Percentiles rank a stretch among this genome's conserved stretches.
Evolutionary conservation across 345 rosid genomes (phyloP).

Genomic region (Rhodamnia rubescens): DNA sequence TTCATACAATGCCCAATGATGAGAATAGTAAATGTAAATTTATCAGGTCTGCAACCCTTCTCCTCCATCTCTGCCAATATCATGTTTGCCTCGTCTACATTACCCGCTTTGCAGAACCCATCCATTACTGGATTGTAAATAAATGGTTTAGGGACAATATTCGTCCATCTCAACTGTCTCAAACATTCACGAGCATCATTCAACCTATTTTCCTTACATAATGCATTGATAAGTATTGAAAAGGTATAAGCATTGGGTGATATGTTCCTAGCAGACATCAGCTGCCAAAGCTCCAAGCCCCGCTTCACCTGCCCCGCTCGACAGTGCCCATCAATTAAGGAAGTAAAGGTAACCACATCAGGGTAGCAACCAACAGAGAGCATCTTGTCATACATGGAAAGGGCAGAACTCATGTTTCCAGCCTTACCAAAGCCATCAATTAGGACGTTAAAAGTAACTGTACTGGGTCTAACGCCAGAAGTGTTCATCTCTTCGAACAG

Average conservation of each 20-base stretch:
- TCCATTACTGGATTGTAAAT: slow-evolving; percentile 88
- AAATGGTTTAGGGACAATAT: slow-evolving; percentile 50
- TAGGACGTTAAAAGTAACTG: slow-evolving; percentile 66
- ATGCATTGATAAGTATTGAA: slow-evolving; percentile 50
- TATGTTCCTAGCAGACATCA: slow-evolving; percentile 42
- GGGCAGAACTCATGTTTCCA: slow-evolving; percentile 44
- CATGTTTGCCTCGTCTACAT: slow-evolving; percentile 66
- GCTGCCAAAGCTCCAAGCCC: slow-evolving; percentile 60
- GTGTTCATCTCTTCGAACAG: slow-evolving; percentile 51
- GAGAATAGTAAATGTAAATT: slow-evolving; percentile 80
- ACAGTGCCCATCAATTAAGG: slow-evolving; percentile 78
- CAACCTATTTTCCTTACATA: slow-evolving; percentile 67
- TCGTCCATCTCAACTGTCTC: slow-evolving; percentile 35
- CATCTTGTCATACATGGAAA: slow-evolving; percentile 40
- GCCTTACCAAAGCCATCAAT: slow-evolving; percentile 74
- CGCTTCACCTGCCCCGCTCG: slow-evolving; percentile 53
- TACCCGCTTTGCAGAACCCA: slow-evolving; percentile 88
- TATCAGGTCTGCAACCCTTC: slow-evolving; percentile 74
- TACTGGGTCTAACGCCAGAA: slow-evolving; percentile 38
- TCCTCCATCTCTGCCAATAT: slow-evolving; percentile 64
- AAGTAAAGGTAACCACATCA: slow-evolving; percentile 71
- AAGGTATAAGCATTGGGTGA: slow-evolving; percentile 64
- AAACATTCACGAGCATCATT: slow-evolving; percentile 65
- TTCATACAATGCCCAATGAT: slow-evolving; percentile 90
- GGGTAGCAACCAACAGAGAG: slow-evolving; percentile 34